These are phyloP conservation scores for Ceratonia siliqua DNA, from an alignment of 306 rosid genomes.

Conservation along the genomic window DNA sequence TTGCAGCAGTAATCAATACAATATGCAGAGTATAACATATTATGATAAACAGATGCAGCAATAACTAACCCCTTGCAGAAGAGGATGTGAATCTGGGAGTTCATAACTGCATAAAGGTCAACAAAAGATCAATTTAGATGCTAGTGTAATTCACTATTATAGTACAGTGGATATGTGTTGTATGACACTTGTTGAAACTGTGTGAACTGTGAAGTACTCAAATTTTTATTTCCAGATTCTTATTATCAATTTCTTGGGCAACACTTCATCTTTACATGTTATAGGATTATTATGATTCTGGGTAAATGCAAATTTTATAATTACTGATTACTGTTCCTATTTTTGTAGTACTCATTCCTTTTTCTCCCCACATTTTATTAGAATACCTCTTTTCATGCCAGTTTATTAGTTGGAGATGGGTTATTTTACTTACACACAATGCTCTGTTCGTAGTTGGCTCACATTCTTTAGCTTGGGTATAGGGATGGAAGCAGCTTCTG, in stretches of 20 bases:
- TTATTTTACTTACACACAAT: slow-evolving; percentile 79
- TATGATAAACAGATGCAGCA: slow-evolving; percentile 21
- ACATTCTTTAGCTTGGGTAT: slow-evolving; percentile 83
- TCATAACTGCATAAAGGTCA: slow-evolving; percentile 78
- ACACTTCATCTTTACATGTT: neutral
- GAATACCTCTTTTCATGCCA: neutral
- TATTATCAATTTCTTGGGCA: neutral
- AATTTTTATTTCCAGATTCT: slow-evolving; percentile 5
- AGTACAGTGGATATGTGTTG: neutral
- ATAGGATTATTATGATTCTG: slow-evolving; percentile 30
- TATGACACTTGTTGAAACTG: slow-evolving; percentile 9
- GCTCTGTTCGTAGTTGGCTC: slow-evolving; percentile 91
- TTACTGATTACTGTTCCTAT: neutral
- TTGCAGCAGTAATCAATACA: slow-evolving; percentile 36
- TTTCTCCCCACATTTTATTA: neutral
- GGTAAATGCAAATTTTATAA: neutral
- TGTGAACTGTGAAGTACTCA: neutral
- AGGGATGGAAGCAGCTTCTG: slow-evolving; percentile 86
- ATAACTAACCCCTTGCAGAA: slow-evolving; percentile 75
- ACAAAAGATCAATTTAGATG: slow-evolving; percentile 37
- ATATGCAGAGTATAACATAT: slow-evolving; percentile 3
- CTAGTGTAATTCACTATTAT: slow-evolving; percentile 20
- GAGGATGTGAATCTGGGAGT: slow-evolving; percentile 95
- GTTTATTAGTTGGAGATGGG: slow-evolving; percentile 32
- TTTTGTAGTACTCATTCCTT: neutral